Evolutionary conservation across 176 grass and related monocot genomes (phyloP), one percentile per base, ranked within the genome.

Genomic region (Cenchrus americanus): DNA sequence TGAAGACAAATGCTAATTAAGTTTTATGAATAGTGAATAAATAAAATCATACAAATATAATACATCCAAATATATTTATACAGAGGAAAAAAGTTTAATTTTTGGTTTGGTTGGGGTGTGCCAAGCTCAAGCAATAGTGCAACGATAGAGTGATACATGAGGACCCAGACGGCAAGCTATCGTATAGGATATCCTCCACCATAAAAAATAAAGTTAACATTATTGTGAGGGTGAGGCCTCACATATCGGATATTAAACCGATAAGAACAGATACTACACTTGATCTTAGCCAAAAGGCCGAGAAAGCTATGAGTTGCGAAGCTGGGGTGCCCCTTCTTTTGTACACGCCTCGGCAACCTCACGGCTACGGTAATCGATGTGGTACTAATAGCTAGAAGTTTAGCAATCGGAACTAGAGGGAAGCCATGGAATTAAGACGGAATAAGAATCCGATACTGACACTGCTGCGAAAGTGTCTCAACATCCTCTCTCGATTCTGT

Each of bases 231-330:
- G 1, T 0, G 19, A 8, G 14, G 0, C 17, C 19, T 19, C 19
- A 21, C 54, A 73, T 91, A 93, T 93, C 85, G 91, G 62, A 94
- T 88, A 90, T 88, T 90, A 90, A 52, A 52, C 50, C 17, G 50
- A 52, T 86, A 93, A 93, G 61, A 93, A 93, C 85, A 90, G 60
- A 93, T 93, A 93, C 83, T 91, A 94, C 85, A 88, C 82, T 94
- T 91, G 50, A 52, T 91, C 80, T 82, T 91, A 94, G 86, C 75
- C 86, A 84, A 94, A 91, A 91, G 83, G 70, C 83, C 80, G 89
- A 94, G 83, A 94, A 94, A 91, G 82, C 47, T 93, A 90, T 83
- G 84, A 8, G 5, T 47, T 77, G 5, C 7, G 17, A 7, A 0
- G 43, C 3, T 8, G 19, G 43, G 17, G 8, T 64, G 17, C 26